Base-by-base conservation (phyloP, 345 rosid genomes). In the Eutrema yunnanense region DNA sequence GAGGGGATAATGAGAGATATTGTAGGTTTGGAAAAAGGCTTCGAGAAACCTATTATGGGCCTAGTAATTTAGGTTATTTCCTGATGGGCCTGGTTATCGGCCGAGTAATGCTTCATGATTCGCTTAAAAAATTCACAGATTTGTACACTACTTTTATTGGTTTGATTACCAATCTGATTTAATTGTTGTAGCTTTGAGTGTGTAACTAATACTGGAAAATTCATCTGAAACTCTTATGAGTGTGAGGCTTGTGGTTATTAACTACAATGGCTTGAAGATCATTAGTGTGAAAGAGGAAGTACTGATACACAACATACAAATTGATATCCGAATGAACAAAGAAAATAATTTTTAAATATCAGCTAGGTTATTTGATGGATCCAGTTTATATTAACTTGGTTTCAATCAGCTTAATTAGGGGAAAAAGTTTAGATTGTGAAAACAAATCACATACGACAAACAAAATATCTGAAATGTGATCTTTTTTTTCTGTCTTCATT, bases 241-340 rank as follows among this genome's bases (percentile, higher is more conserved):
- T 62, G 84, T 94, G 51, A 89, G 98, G 78, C 97, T 91, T 74
- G 96, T 94, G 74, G 88, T 91, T 60, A 94, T 91, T 60, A 94
- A 83, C 81, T 94, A 84, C 89, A 88, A 84, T 50, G 98, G 97
- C 47, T 79, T 94, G 86, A 94, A 87, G 86, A 78, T 91, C 80
- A 87, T 22, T 1, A 22, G 26, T 22, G 26, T 19, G 22, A 19
- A 19, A 19, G 22, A 19, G 22, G 22, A 19, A 19, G 26, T 1
- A 22, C 34, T 32, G 34, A 32, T 5, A 32, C 34, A 5, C 34
- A 32, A 4, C 34, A 32, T 32, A 32, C 33, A 30, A 30, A 30
- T 30, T 30, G 33, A 30, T 30, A 30, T 30, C 33, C 33, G 33
- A 5, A 32, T 32, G 34, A 32, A 19, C 22, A 19, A 19, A 32